Evolutionary conservation across 345 rosid genomes (phyloP), one percentile per base, ranked within the genome.

Genomic region (Brassica napus): DNA sequence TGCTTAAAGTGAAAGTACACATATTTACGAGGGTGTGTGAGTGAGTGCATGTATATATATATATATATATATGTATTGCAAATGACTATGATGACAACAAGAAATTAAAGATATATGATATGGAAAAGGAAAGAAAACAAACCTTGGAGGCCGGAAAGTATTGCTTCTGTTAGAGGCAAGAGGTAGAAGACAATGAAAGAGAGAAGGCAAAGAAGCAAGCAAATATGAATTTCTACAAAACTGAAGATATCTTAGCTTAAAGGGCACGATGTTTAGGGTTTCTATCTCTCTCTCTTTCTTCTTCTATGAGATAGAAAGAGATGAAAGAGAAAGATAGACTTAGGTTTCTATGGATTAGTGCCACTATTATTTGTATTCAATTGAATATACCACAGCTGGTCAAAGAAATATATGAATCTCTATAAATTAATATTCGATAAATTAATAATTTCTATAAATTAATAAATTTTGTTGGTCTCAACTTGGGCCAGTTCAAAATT

Each of bases 191-290:
- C 84, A 82, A 72, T 57, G 39, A 83, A 77, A 78, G 77, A 77
- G 83, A 76, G 57, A 61, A 44, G 54, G 54, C 34, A 68, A 63
- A 66, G 74, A 81, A 77, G 80, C 72, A 77, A 79, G 76, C 75
- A 72, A 77, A 39, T 81, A 74, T 77, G 81, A 74, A 12, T 52
- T 75, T 62, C 70, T 68, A 61, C 74, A 73, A 74, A 47, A 64
- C 71, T 73, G 68, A 58, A 75, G 83, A 87, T 81, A 83, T 78
- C 89, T 90, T 83, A 77, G 69, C 91, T 90, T 88, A 71, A 81
- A 85, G 89, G 89, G 89, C 91, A 88, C 87, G 92, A 76, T 82
- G 87, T 80, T 78, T 74, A 68, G 74, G 69, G 67, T 81, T 82
- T 79, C 24, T 23, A 23, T 74, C n/a, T 81, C 60, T 81, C 64